Conservation (phyloP, 352 stramenopile species). For the Phytophthora ramorum region DNA sequence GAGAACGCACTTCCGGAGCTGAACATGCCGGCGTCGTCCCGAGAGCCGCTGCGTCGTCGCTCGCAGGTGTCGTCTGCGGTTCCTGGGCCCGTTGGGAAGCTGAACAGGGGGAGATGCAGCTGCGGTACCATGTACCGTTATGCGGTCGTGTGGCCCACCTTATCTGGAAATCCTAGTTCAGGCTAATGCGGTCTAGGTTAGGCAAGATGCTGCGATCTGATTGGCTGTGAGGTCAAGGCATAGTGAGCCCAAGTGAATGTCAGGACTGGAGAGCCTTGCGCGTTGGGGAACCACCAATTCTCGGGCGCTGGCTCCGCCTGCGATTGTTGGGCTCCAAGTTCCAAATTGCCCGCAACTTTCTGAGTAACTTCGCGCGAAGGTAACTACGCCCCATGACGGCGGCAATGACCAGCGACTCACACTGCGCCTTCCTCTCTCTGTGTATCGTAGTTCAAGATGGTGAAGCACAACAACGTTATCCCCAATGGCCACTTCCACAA, state of each 20-base stretch:
- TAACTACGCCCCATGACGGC: slow-evolving; percentile 35
- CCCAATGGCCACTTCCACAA: slow-evolving; percentile 99
- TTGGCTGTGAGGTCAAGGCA: slow-evolving; percentile 44
- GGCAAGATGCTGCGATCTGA: slow-evolving; percentile 26
- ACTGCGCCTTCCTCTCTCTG: background rate
- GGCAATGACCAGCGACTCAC: slow-evolving; percentile 4
- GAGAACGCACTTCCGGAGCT: slow-evolving; percentile 42
- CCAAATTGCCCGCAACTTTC: slow-evolving; percentile 92
- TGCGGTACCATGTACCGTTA: slow-evolving; percentile 15
- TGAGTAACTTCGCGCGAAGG: slow-evolving; percentile 79
- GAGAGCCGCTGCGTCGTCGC: background rate
- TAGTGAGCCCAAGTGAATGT: slow-evolving; percentile 69
- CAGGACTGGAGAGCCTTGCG: slow-evolving; percentile 77
- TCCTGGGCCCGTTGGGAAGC: background rate
- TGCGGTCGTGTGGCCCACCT: slow-evolving; percentile 9
- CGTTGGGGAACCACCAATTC: slow-evolving; percentile 89
- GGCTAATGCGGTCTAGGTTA: background rate
- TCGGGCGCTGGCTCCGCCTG: slow-evolving; percentile 24
- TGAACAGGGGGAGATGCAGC: background rate
- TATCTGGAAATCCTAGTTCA: background rate
- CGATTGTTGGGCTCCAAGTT: slow-evolving; percentile 74
- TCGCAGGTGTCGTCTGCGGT: slow-evolving; percentile 4
- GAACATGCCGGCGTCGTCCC: slow-evolving; percentile 35
- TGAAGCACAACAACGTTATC: slow-evolving; percentile 99
- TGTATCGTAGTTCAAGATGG: slow-evolving; percentile 70